Conservation (phyloP, 2,329 filamentous ascomycete genomes). For the Penicillium sp. region DNA sequence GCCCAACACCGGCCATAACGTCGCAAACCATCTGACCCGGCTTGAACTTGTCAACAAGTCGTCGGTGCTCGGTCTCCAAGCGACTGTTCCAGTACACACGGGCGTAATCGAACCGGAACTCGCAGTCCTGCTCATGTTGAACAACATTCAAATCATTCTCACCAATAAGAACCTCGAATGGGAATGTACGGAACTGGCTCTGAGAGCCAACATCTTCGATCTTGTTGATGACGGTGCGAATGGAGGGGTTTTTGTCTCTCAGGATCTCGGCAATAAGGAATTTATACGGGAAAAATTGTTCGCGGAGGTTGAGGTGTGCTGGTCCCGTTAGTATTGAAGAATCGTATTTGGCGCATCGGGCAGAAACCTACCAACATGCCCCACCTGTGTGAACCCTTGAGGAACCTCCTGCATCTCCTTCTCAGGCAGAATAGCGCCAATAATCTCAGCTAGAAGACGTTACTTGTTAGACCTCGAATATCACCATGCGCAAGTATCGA, state of each 20-base stretch:
- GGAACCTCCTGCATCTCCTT: conserved; percentile 79
- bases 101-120: conserved; percentile 90
- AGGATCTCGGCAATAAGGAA: conserved; percentile 80
- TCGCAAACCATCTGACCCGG: conserved; percentile 90
- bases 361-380: conserved; percentile 69
- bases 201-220: conserved; percentile 81
- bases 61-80: conserved; percentile 82
- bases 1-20: conserved; percentile 95
- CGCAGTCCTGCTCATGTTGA: conserved; percentile 76
- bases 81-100: conserved; percentile 99
- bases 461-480: neutral
- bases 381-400: conserved; percentile 81
- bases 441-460: conserved; percentile 68
- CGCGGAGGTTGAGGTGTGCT: conserved; percentile 89
- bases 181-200: conserved; percentile 87
- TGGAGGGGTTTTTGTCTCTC: conserved; percentile 79
- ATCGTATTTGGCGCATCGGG: neutral
- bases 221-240: conserved; percentile 95
- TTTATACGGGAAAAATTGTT: conserved; percentile 82
- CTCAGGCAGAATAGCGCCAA: conserved; percentile 76
- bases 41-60: conserved; percentile 73
- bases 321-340: conserved; percentile 14
- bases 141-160: conserved; percentile 80
- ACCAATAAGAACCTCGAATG: conserved; percentile 85
- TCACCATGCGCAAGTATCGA: neutral